These are phyloP conservation scores for Rubia tinctorum DNA, from an alignment of 305 asterid species.

Conservation along the genomic window DNA sequence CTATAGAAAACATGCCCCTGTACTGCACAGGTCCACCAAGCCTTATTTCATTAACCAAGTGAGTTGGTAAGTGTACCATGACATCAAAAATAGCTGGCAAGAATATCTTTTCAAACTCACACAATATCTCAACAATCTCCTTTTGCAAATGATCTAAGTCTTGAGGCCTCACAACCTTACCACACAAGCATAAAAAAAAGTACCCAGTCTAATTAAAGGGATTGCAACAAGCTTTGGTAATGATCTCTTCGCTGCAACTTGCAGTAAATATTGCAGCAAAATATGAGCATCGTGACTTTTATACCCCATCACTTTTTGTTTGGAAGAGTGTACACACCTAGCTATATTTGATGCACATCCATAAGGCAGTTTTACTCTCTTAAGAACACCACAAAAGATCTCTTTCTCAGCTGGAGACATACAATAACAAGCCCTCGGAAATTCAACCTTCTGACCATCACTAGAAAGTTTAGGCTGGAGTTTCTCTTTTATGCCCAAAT, in stretches of 20 bases:
- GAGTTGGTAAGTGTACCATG: not conserved
- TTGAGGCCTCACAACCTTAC: not conserved
- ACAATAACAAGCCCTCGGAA: not conserved
- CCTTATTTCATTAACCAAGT: not conserved
- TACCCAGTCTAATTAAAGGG: not conserved
- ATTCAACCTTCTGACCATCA: not conserved
- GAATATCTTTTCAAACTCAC: not conserved
- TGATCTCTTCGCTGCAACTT: not conserved
- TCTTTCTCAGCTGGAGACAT: not conserved
- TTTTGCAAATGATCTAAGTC: not conserved
- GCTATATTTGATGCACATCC: not conserved
- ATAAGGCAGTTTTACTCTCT: not conserved
- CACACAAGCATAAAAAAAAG: not conserved
- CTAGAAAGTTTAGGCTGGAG: not conserved
- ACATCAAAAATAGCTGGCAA: not conserved
- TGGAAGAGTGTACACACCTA: not conserved
- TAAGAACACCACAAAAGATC: not conserved
- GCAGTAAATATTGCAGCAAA: not conserved
- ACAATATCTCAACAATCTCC: not conserved
- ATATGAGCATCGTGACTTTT: not conserved
- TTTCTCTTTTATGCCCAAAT: not conserved
- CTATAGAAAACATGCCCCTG: not conserved
- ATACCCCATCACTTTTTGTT: not conserved
- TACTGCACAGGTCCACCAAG: not conserved
- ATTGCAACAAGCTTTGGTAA: not conserved